These are phyloP conservation scores for Isabelozyma rhagii DNA, from an alignment of 805 yeast genomes.

Conservation along the genomic window DNA sequence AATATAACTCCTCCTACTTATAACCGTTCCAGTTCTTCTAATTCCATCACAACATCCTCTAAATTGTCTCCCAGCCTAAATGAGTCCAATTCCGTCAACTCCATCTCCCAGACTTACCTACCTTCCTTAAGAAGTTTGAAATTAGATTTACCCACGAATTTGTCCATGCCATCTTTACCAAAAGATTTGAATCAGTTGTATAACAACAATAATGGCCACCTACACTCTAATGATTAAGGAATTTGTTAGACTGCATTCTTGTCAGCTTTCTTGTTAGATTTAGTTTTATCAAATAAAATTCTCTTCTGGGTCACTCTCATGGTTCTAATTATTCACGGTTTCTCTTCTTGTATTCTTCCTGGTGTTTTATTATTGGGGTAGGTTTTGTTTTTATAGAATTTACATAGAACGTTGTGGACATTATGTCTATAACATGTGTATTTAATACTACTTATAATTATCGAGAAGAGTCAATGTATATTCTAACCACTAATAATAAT, in stretches of 20 bases:
- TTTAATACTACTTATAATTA: background rate
- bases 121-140: conserved; percentile 52
- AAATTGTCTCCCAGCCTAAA: background rate
- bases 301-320: no score
- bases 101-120: conserved; percentile 19
- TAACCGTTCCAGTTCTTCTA: conserved; percentile 1
- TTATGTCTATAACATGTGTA: background rate
- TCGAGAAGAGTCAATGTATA: background rate
- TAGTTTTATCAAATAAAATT: no score
- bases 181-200: background rate
- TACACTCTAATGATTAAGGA: background rate
- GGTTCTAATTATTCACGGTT: background rate
- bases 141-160: conserved; percentile 46
- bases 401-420: background rate
- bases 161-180: conserved; percentile 19
- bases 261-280: no score
- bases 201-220: background rate
- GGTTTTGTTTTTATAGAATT: background rate
- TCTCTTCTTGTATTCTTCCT: background rate
- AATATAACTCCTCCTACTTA: conserved; percentile 10
- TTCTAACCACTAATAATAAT: background rate
- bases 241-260: no score
- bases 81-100: background rate
- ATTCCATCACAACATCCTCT: background rate
- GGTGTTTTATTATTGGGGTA: background rate